A percentile compares a stretch with the other conserved stretches of the same genome.
phyloP scores from a whole-genome alignment of 371 early-diverging fungal genomes.

The Actinomortierella wolfii region DNA sequence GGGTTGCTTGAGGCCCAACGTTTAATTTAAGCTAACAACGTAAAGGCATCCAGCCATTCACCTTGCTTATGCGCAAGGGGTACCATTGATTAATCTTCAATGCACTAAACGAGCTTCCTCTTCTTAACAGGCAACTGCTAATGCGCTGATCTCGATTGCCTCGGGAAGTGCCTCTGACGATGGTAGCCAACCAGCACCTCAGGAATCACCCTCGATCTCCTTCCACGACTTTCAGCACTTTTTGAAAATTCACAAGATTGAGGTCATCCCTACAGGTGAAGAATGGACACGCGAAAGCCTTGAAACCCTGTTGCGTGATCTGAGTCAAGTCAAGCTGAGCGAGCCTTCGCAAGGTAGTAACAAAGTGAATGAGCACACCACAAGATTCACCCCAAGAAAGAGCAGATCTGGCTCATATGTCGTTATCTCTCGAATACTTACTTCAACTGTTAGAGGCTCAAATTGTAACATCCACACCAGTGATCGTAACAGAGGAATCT shows the following conservation, averaged over 20 bases:
- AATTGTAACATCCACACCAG: neutral
- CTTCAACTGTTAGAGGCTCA: neutral
- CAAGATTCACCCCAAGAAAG: too few species aligned
- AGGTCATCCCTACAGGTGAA: slow-evolving; percentile 41
- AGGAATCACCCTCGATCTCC: slow-evolving; percentile 41
- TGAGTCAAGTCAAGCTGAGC: slow-evolving; percentile 38
- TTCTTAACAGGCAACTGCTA: slow-evolving; percentile 33
- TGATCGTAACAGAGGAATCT: neutral
- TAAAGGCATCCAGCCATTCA: too few species aligned
- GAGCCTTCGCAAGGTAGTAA: slow-evolving; percentile 29
- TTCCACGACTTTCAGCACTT: slow-evolving; percentile 45
- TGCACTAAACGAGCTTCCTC: too few species aligned
- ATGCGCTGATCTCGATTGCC: slow-evolving; percentile 42
- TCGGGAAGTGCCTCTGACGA: slow-evolving; percentile 20
- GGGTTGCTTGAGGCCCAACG: too few species aligned
- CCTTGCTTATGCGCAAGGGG: too few species aligned
- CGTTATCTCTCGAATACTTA: neutral
- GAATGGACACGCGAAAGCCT: slow-evolving; percentile 41
- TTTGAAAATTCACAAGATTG: slow-evolving; percentile 43
- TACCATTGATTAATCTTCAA: too few species aligned
- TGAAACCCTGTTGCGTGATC: slow-evolving; percentile 27
- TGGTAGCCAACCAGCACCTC: slow-evolving; percentile 4
- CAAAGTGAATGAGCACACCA: too few species aligned
- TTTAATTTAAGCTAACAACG: too few species aligned
- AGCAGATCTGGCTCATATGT: neutral